These are phyloP conservation scores for Hippophae gyantsensis DNA, from an alignment of 306 rosid genomes.

Conservation along the genomic window DNA sequence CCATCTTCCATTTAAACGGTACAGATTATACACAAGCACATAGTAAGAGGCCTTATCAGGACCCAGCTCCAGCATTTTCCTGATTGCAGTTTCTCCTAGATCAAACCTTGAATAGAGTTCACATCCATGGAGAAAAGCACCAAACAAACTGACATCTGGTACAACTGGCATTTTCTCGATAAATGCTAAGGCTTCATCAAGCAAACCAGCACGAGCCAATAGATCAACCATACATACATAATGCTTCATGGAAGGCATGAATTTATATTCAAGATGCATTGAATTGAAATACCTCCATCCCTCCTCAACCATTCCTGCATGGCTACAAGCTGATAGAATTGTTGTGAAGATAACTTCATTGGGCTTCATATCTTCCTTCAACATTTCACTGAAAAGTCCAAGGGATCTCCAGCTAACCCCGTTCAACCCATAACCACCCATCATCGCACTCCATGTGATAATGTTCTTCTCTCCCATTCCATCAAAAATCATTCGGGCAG, in stretches of 20 bases:
- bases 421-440: conserved; percentile 66
- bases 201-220: conserved; percentile 59
- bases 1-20: conserved; percentile 86
- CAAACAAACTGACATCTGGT: conserved; percentile 54
- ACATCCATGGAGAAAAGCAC: conserved; percentile 81
- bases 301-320: conserved; percentile 64
- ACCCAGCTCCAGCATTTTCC: conserved; percentile 56
- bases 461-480: conserved; percentile 54
- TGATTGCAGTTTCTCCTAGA: conserved; percentile 50
- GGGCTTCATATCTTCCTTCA: conserved; percentile 43
- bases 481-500: conserved; percentile 55
- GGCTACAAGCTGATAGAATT: conserved; percentile 65
- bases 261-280: conserved; percentile 41
- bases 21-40: conserved; percentile 62
- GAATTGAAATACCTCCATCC: conserved; percentile 52
- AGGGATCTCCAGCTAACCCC: conserved; percentile 59
- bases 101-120: conserved; percentile 75
- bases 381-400: conserved; percentile 49
- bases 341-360: conserved; percentile 56
- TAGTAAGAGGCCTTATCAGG: conserved; percentile 60
- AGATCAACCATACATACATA: conserved; percentile 73
- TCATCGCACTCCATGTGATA: conserved; percentile 70
- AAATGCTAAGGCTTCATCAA: conserved; percentile 59
- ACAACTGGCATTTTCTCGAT: conserved; percentile 48
- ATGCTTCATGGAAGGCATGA: conserved; percentile 63